phyloP scores from a whole-genome alignment of 306 rosid genomes.

The Prunus campanulata region DNA sequence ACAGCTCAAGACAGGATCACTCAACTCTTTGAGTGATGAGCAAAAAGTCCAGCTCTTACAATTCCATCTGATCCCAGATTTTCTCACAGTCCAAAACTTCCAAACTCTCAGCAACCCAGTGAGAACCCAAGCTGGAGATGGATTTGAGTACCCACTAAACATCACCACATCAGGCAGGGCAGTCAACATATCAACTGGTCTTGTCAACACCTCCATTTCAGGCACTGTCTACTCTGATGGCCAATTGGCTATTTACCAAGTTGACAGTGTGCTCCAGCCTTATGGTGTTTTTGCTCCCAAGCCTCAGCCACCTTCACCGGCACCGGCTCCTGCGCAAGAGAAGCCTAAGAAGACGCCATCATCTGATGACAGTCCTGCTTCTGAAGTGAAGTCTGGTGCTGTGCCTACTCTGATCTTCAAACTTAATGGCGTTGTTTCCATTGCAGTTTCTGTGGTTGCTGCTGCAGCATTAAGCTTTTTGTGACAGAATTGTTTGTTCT shows the following conservation, averaged over 20 bases:
- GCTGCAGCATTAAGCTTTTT: not conserved
- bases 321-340: slow-evolving; percentile 30
- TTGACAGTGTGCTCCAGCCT: slow-evolving; percentile 64
- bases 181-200: slow-evolving; percentile 63
- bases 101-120: slow-evolving; percentile 75
- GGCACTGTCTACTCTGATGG: slow-evolving; percentile 52
- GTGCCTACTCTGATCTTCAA: not conserved
- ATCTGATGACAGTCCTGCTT: not conserved
- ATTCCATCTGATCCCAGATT: slow-evolving; percentile 56
- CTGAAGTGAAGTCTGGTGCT: slow-evolving; percentile 33
- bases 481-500: no score
- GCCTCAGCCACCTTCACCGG: slow-evolving; percentile 35
- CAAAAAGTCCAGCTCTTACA: slow-evolving; percentile 60
- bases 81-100: slow-evolving; percentile 43
- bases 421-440: slow-evolving; percentile 15
- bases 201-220: slow-evolving; percentile 56
- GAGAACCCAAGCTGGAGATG: slow-evolving; percentile 63
- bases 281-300: slow-evolving; percentile 51
- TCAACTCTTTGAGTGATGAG: slow-evolving; percentile 50
- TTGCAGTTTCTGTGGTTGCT: slow-evolving; percentile 24
- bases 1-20: slow-evolving; percentile 57
- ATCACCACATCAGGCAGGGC: slow-evolving; percentile 45
- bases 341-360: slow-evolving; percentile 30
- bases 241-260: slow-evolving; percentile 47
- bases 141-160: slow-evolving; percentile 48